phyloP scores from a whole-genome alignment of 257 asterid species.

The Petunia secreta region DNA sequence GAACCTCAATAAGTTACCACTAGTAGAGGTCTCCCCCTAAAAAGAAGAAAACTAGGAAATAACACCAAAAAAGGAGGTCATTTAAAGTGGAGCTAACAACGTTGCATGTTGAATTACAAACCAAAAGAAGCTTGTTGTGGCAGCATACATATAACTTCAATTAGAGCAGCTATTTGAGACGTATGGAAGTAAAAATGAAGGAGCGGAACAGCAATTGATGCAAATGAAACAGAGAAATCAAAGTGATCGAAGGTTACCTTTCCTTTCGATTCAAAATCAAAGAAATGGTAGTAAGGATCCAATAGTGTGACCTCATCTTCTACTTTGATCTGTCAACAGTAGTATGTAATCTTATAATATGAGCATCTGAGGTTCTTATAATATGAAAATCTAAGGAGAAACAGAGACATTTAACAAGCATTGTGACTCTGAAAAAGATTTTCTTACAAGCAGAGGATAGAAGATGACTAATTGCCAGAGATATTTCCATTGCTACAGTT shows the following conservation, averaged over 20 bases:
- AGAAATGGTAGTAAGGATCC: conserved; percentile 64
- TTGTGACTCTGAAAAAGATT: no score
- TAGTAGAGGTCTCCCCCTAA: no score
- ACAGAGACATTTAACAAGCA: no score
- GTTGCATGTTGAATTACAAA: background rate
- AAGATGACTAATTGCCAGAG: no score
- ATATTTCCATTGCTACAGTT: no score
- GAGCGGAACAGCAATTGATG: background rate
- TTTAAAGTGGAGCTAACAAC: background rate
- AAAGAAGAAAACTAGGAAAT: no score
- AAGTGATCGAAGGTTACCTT: conserved; percentile 53
- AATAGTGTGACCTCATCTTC: conserved; percentile 72
- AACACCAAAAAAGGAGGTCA: background rate
- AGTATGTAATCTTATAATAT: background rate
- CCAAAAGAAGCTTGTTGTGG: background rate
- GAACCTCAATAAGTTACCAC: background rate
- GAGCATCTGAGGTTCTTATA: background rate
- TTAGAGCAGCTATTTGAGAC: background rate
- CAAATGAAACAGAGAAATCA: background rate
- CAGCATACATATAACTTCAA: background rate
- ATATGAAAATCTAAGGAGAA: background rate
- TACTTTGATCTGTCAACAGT: conserved; percentile 65
- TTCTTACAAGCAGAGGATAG: no score
- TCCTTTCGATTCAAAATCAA: conserved; percentile 23
- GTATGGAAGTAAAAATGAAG: background rate